phyloP scores from a whole-genome alignment of 495 filamentous ascomycete genomes.

The Neurospora intermedia region DNA sequence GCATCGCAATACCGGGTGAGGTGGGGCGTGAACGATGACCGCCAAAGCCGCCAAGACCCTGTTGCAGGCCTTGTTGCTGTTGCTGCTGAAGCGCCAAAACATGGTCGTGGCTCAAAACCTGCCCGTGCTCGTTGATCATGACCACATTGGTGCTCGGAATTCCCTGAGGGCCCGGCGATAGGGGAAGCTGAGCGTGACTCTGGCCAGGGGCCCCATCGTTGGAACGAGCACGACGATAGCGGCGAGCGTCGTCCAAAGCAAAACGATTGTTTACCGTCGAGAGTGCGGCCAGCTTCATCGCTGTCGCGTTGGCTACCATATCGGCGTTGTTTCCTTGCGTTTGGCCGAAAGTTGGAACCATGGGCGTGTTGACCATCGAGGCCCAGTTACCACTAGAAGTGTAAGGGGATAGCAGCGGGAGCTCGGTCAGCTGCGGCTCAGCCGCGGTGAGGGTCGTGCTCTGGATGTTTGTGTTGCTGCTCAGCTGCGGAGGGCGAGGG shows the following conservation, averaged over 20 bases:
- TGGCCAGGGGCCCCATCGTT: conserved; percentile 59
- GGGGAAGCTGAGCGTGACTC: conserved; percentile 22
- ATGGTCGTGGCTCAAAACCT: conserved; percentile 74
- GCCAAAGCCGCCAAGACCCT: conserved; percentile 62
- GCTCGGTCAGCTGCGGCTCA: conserved; percentile 52
- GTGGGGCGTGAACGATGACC: conserved; percentile 82
- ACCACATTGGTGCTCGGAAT: conserved; percentile 61
- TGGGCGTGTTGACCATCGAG: conserved; percentile 95
- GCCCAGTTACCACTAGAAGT: conserved; percentile 88
- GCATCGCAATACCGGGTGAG: conserved; percentile 83
- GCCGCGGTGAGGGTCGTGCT: conserved; percentile 68
- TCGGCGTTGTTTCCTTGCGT: conserved; percentile 57
- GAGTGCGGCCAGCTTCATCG: conserved; percentile 95
- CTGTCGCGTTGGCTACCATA: conserved; percentile 97
- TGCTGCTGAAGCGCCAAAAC: conserved; percentile 72
- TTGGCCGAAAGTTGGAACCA: conserved; percentile 72
- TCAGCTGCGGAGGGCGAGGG: conserved; percentile 54
- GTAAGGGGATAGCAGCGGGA: conserved; percentile 86
- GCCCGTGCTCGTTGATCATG: conserved; percentile 87
- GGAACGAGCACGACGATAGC: conserved; percentile 83
- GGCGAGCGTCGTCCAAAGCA: conserved; percentile 88
- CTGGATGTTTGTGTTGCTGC: conserved; percentile 62
- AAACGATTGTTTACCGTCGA: conserved; percentile 98
- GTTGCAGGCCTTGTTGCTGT: conserved; percentile 8
- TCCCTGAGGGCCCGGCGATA: conserved; percentile 34